Base-by-base conservation (phyloP, 495 filamentous ascomycete genomes). In the Cercophora samala region DNA sequence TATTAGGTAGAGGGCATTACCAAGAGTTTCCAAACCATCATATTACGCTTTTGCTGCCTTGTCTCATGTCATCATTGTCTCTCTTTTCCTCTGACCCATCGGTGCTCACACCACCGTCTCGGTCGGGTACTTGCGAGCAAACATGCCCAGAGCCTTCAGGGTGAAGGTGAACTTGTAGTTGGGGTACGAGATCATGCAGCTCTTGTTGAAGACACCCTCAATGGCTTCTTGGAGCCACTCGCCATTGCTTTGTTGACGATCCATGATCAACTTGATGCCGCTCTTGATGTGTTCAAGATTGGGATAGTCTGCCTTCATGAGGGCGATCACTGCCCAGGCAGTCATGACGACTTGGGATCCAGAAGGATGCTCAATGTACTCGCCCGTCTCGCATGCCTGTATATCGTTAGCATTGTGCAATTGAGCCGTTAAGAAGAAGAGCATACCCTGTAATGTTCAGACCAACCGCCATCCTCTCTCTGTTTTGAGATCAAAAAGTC, bases 101-200 rank as follows among this genome's bases (percentile, higher is more conserved):
- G n/a, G 11, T 23, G 15, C 2, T 67, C 55, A 82, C n/a, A 80
- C 63, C 4, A 82, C 74, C 59, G 66, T 84, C 65, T 86, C 82
- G 67, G 93, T 84, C 2, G 91, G 92, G 69, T 90, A 96, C 66
- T 82, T 85, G 72, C 79, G 85, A 18, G 91, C 89, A 80, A 89
- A 99, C 85, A 96, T 87, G 9, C 95, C 95, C 29, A 99, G 75
- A 5, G 95, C 95, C 72, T 94, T 96, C 71, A 97, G 93, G 6
- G 95, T 89, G 78, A 97, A 99, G 63, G 89, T 91, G 77, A 96
- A 93, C 82, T 99, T 99, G 83, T 99, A 99, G 80, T 99, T 99
- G 65, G 95, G 95, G 74, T 99, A 99, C 4, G 94, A 95, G 64
- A 99, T 99, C 94, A 98, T 98, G 79, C 95, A 97, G 73, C 88